Base-by-base conservation (phyloP, 1,284 basidiomycete genomes). In the Meripilus lineatus region DNA sequence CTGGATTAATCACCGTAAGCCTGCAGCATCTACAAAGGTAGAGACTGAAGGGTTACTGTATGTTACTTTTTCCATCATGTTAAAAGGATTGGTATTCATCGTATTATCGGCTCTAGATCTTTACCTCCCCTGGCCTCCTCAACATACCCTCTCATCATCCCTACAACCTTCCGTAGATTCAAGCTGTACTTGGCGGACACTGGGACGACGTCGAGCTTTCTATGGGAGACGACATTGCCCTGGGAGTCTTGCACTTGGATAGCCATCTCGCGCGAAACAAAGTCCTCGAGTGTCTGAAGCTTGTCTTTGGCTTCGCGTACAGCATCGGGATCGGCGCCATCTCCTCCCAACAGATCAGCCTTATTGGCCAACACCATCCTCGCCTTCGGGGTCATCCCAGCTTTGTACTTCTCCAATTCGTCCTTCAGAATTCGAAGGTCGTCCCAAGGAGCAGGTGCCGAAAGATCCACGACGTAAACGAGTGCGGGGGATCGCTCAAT, bases 321-420 rank as follows among this genome's bases (percentile, higher is more conserved):
- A 3, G 71, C 70, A 15, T 66, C 56, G 42, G 10, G 11, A 14
- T 74, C 55, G 38, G 61, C 62, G 20, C 69, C 74, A 33, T 71
- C 68, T 2, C 61, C 68, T 11, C 67, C 80, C 14, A 93, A 74
- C 34, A 89, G 62, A 65, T 99, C 95, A 0, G 92, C 93, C 66
- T 99, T 98, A 72, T 98, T 99, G 15, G 93, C 89, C 18, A 98
- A 73, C 21, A 99, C 84, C 57, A 95, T 71, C 21, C 84, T 74
- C 8, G 79, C 89, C 52, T 87, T 84, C 15, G 64, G 58, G 50
- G 84, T 86, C 68, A 97, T 79, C 1, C 89, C 90, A 2, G 74
- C 66, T 58, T 89, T 79, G 65, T 96, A 94, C 47, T 78, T 81
- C 58, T 96, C 91, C 22, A 96, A 71, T 64, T 98, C 93, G 22